Percentiles rank a stretch among this genome's conserved stretches.
Evolutionary conservation across 1,284 basidiomycete genomes (phyloP).

Genomic region (Ustilago curta): DNA sequence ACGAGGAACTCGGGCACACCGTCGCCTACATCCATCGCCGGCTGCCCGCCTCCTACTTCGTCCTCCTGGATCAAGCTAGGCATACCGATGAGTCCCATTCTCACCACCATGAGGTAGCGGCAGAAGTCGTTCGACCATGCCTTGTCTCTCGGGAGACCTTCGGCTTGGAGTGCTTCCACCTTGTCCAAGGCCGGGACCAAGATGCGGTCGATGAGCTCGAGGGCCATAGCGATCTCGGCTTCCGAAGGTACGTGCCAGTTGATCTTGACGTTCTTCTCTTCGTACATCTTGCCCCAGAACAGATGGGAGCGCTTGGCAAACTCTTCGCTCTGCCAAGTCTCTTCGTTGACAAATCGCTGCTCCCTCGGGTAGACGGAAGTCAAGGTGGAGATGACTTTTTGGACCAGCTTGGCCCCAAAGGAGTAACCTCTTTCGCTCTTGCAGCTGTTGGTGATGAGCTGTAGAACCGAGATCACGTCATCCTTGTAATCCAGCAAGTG

Average conservation of each 20-base stretch:
- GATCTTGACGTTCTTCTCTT: conserved; percentile 82
- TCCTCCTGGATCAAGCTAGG: conserved; percentile 75
- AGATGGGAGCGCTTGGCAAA: conserved; percentile 80
- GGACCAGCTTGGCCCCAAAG: conserved; percentile 82
- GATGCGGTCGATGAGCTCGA: conserved; percentile 82
- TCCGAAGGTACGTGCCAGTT: conserved; percentile 87
- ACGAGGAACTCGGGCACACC: conserved; percentile 77
- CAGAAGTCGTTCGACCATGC: conserved; percentile 92
- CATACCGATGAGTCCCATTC: conserved; percentile 80
- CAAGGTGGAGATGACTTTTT: conserved; percentile 81
- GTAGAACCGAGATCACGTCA: conserved; percentile 78
- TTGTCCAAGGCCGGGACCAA: conserved; percentile 77
- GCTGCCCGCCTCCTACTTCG: conserved; percentile 74
- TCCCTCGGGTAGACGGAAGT: conserved; percentile 84
- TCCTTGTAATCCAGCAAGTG: conserved; percentile 77
- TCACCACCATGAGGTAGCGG: conserved; percentile 75
- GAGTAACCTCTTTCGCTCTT: conserved; percentile 91
- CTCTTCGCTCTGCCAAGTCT: conserved; percentile 84
- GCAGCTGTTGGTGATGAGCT: conserved; percentile 80
- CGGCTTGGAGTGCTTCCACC: conserved; percentile 75
- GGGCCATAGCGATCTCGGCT: conserved; percentile 83
- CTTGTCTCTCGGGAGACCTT: conserved; percentile 34
- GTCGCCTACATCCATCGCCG: conserved; percentile 75
- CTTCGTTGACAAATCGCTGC: conserved; percentile 83
- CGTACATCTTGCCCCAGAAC: conserved; percentile 86